These are phyloP conservation scores for Alnus rubra DNA, from an alignment of 306 rosid genomes.

Conservation along the genomic window DNA sequence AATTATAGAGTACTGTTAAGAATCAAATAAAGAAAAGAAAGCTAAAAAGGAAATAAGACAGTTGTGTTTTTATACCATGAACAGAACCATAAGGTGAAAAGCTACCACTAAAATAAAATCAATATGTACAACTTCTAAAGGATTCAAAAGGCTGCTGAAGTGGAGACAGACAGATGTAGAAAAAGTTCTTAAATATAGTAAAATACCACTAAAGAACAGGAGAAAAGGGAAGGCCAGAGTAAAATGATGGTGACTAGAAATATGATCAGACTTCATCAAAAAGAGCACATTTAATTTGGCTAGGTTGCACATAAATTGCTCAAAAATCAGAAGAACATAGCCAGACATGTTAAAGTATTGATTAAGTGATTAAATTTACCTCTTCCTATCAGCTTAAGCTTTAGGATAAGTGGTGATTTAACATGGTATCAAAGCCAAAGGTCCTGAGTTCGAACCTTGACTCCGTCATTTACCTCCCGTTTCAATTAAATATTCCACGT, in stretches of 20 bases:
- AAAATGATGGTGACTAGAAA: not conserved
- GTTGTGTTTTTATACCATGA: not conserved
- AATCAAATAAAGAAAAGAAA: too few species aligned
- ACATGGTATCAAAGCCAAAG: too few species aligned
- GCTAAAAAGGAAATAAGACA: not conserved
- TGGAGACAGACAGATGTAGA: not conserved
- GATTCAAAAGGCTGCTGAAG: not conserved
- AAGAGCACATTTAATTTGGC: not conserved
- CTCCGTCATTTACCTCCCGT: too few species aligned
- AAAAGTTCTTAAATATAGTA: not conserved
- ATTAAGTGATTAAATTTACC: too few species aligned
- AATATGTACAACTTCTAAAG: not conserved
- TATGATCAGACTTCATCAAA: not conserved
- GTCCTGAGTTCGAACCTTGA: too few species aligned
- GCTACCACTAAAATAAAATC: not conserved
- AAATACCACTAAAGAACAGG: not conserved
- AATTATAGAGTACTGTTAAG: too few species aligned
- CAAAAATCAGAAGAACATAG: not conserved
- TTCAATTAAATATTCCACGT: too few species aligned
- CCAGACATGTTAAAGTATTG: too few species aligned
- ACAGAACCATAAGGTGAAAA: not conserved
- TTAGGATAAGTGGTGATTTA: too few species aligned
- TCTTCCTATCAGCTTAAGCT: too few species aligned
- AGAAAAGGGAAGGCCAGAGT: not conserved
- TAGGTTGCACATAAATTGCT: not conserved